phyloP scores from a whole-genome alignment of 2,329 filamentous ascomycete species.

The Colletotrichum sojae region DNA sequence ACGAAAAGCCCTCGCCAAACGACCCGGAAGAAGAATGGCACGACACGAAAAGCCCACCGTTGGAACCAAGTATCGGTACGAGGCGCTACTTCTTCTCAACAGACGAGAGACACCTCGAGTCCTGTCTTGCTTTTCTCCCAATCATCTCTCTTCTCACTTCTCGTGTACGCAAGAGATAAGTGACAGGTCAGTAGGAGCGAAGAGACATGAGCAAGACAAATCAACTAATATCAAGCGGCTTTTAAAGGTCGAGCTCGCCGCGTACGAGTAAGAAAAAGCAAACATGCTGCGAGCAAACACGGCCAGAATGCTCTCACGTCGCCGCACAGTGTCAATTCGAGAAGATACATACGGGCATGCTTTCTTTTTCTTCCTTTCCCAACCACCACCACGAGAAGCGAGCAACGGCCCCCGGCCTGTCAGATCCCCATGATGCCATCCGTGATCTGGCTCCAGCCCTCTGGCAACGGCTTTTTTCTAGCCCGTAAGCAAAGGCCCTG shows the following conservation, averaged over 20 bases:
- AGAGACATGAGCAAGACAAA: slow-evolving; percentile 30
- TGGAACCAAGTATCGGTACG: slow-evolving; percentile 27
- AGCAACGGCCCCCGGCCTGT: slow-evolving; percentile 27
- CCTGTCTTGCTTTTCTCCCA: slow-evolving; percentile 21
- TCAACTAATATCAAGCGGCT: slow-evolving; percentile 27
- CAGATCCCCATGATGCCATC: slow-evolving; percentile 21
- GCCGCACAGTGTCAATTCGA: slow-evolving; percentile 21
- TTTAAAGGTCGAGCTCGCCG: slow-evolving; percentile 6
- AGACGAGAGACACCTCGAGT: slow-evolving; percentile 4
- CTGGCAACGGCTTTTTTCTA: slow-evolving; percentile 24
- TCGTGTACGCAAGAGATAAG: slow-evolving; percentile 27
- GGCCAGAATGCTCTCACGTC: neutral
- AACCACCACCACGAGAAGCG: slow-evolving; percentile 13
- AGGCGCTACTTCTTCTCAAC: slow-evolving; percentile 15
- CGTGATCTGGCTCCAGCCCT: slow-evolving; percentile 10
- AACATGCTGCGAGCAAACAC: slow-evolving; percentile 21
- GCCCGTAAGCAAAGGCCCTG: slow-evolving; percentile 20
- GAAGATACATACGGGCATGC: slow-evolving; percentile 21
- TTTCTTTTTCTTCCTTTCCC: slow-evolving; percentile 12
- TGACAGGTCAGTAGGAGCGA: slow-evolving; percentile 34
- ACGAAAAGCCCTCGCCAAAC: slow-evolving; percentile 22
- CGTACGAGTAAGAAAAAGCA: slow-evolving; percentile 29
- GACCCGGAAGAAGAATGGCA: slow-evolving; percentile 16
- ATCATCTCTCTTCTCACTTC: slow-evolving; percentile 22
- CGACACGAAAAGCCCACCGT: slow-evolving; percentile 1